These are phyloP conservation scores for Plenodomus lindquistii DNA, from an alignment of 2,329 filamentous ascomycete species.

Conservation along the genomic window DNA sequence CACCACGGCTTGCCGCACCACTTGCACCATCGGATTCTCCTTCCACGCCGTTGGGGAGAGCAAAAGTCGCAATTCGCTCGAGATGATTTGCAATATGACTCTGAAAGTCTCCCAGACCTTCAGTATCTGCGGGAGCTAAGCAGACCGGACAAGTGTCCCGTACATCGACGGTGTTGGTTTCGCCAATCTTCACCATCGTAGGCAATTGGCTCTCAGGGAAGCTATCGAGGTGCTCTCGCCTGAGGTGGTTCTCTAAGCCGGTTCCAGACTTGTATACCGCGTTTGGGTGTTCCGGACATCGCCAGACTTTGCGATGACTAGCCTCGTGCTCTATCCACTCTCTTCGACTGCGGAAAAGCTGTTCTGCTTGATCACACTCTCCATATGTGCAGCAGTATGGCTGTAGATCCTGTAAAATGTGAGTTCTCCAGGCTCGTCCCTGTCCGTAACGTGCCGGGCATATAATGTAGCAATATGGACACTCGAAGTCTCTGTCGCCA, in stretches of 20 bases:
- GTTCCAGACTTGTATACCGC: constrained; percentile 30
- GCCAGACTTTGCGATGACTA: constrained; percentile 42
- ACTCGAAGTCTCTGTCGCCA: constrained; percentile 43
- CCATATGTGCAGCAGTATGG: constrained; percentile 44
- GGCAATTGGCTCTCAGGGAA: constrained; percentile 33
- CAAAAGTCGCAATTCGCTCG: constrained; percentile 41
- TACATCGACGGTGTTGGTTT: constrained; percentile 38
- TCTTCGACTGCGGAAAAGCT: constrained; percentile 42
- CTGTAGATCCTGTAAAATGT: constrained; percentile 43
- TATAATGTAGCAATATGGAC: constrained; percentile 45
- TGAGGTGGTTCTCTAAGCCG: constrained; percentile 37
- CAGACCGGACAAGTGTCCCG: constrained; percentile 40
- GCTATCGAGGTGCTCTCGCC: constrained; percentile 30
- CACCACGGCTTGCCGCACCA: constrained; percentile 34
- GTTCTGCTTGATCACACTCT: constrained; percentile 31
- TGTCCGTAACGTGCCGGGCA: constrained; percentile 43
- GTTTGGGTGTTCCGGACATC: constrained; percentile 39
- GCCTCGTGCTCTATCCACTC: constrained; percentile 45
- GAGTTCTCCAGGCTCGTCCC: constrained; percentile 40
- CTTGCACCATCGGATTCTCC: constrained; percentile 38
- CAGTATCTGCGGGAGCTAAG: constrained; percentile 22
- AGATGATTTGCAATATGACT: constrained; percentile 45
- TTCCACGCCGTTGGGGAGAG: constrained; percentile 33
- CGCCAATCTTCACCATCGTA: constrained; percentile 37
- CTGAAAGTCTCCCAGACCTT: constrained; percentile 30